Percentiles rank a stretch among this genome's conserved stretches.
Conservation (phyloP, 306 rosid genomes). For the Inga oerstediana region DNA sequence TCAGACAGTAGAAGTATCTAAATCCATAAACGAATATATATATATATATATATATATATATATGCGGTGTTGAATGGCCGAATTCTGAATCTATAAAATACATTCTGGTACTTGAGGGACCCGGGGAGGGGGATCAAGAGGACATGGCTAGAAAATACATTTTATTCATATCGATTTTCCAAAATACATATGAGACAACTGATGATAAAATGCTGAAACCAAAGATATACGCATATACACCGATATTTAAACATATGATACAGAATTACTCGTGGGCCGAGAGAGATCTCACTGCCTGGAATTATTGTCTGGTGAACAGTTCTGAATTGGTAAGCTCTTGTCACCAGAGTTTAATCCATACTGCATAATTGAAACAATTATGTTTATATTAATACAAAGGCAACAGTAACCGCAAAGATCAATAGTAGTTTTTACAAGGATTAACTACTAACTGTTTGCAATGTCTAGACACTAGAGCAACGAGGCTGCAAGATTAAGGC, state of each 20-base stretch:
- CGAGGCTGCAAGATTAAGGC: not conserved
- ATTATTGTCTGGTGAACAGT: slow-evolving; percentile 43
- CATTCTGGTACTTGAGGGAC: not conserved
- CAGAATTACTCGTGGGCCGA: slow-evolving; percentile 24
- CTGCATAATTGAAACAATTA: slow-evolving; percentile 50
- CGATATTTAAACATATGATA: slow-evolving; percentile 32
- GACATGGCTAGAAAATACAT: not conserved
- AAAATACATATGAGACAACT: slow-evolving; percentile 21
- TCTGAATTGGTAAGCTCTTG: slow-evolving; percentile 46
- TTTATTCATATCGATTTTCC: slow-evolving; percentile 16
- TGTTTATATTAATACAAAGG: slow-evolving; percentile 5
- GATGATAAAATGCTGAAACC: slow-evolving; percentile 1
- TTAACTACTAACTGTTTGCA: not conserved
- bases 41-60: not conserved
- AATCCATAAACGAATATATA: not conserved
- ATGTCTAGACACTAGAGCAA: not conserved
- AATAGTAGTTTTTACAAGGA: not conserved
- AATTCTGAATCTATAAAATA: not conserved
- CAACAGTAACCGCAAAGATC: not conserved
- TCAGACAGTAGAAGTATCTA: not conserved
- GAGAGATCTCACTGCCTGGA: slow-evolving; percentile 43
- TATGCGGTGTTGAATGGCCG: not conserved
- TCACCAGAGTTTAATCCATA: slow-evolving; percentile 70
- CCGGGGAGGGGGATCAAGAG: too few species aligned
- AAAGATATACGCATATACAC: slow-evolving; percentile 41